Conservation (phyloP, 768 basidiomycete species). For the Lactarius hatsudake region DNA sequence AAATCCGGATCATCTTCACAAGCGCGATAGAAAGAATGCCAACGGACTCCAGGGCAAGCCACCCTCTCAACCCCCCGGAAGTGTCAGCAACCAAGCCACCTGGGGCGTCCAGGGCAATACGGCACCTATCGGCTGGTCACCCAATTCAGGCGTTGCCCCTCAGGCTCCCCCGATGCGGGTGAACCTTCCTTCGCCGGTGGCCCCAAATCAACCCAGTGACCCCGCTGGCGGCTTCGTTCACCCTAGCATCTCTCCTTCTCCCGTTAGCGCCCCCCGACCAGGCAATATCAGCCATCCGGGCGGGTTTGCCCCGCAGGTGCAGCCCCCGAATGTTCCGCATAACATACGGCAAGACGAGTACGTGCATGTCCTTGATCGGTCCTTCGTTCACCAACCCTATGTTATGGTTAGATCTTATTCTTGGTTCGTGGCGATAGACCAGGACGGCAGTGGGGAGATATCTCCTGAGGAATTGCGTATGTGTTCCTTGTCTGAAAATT, state of each 20-base stretch:
- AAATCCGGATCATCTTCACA: not conserved
- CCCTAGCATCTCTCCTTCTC: not conserved
- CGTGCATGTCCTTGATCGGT: not conserved
- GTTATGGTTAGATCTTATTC: not conserved
- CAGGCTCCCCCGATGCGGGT: not conserved
- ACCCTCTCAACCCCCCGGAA: not conserved
- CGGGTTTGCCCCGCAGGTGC: not conserved
- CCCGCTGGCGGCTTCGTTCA: not conserved
- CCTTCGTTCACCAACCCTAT: not conserved
- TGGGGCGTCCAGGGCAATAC: not conserved
- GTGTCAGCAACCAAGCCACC: not conserved
- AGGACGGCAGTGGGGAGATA: slow-evolving; percentile 9
- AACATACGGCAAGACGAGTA: not conserved
- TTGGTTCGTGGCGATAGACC: slow-evolving; percentile 16
- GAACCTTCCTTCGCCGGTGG: not conserved
- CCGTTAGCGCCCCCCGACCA: not conserved
- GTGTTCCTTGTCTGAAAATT: not conserved
- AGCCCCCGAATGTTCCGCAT: not conserved
- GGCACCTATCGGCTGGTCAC: not conserved
- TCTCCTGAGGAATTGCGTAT: slow-evolving; percentile 14
- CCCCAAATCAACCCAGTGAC: not conserved
- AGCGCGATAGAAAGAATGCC: not conserved
- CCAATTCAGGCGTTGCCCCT: not conserved
- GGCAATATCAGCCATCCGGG: not conserved
- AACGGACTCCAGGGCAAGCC: not conserved